These are phyloP conservation scores for Alternaria incomplexa DNA, from an alignment of 2,329 filamentous ascomycete species.

Conservation along the genomic window DNA sequence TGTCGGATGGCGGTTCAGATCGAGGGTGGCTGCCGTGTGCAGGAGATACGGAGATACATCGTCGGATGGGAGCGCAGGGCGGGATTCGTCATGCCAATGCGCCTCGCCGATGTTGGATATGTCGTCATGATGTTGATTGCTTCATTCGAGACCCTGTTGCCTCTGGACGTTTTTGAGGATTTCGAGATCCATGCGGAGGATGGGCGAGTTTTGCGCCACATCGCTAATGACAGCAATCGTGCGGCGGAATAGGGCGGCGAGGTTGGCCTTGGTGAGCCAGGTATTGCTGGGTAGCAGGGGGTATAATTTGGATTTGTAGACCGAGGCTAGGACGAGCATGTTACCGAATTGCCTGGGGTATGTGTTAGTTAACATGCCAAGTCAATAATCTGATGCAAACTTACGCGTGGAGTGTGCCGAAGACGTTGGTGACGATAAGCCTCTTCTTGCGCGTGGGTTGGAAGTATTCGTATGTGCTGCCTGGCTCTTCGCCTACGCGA, in stretches of 20 bases:
- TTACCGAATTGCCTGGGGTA: slow-evolving; percentile 88
- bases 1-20: slow-evolving; percentile 2
- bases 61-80: background rate
- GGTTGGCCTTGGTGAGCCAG: slow-evolving; percentile 32
- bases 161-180: slow-evolving; percentile 65
- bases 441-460: slow-evolving; percentile 66
- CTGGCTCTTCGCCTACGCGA: slow-evolving; percentile 54
- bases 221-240: slow-evolving; percentile 79
- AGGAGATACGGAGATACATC: background rate
- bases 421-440: slow-evolving; percentile 91
- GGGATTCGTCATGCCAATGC: background rate
- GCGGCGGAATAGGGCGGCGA: slow-evolving; percentile 35
- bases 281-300: slow-evolving; percentile 38
- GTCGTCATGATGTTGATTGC: slow-evolving; percentile 1
- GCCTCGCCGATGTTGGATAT: background rate
- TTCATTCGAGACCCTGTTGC: slow-evolving; percentile 23
- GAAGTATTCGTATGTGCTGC: slow-evolving; percentile 48
- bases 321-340: slow-evolving; percentile 85
- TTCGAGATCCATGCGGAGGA: slow-evolving; percentile 73
- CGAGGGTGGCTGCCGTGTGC: background rate
- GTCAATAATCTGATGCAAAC: slow-evolving; percentile 14
- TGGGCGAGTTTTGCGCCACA: slow-evolving; percentile 74
- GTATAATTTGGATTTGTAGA: slow-evolving; percentile 65
- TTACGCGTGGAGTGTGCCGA: slow-evolving; percentile 79
- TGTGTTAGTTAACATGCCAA: slow-evolving; percentile 10